phyloP scores from a whole-genome alignment of 2,329 filamentous ascomycete genomes.

The Botrytis paeoniae region DNA sequence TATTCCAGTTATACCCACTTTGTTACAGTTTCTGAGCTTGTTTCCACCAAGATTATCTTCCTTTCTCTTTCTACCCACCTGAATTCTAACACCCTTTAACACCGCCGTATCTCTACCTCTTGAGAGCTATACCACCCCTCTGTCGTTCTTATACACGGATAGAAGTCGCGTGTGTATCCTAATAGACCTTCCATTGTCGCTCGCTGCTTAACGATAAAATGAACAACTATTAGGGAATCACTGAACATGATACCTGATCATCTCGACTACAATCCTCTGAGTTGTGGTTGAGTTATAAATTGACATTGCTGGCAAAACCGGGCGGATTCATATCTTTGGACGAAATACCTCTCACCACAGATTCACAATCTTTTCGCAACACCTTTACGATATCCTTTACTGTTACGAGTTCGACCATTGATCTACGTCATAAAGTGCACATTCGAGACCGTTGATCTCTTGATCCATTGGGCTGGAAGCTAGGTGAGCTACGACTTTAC shows the following conservation, averaged over 20 bases:
- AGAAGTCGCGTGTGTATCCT: not conserved
- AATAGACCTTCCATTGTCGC: not conserved
- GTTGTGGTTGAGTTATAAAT: conserved; percentile 6
- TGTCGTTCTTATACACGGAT: not conserved
- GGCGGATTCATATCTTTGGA: not conserved
- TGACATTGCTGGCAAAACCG: not conserved
- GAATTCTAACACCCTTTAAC: not conserved
- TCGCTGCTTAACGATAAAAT: not conserved
- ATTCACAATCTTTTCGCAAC: not conserved
- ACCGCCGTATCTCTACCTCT: not conserved
- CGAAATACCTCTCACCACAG: not conserved
- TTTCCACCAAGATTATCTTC: not conserved
- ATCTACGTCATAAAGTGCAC: not conserved
- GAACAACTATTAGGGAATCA: not conserved
- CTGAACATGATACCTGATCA: conserved; percentile 13
- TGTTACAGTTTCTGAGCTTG: not conserved
- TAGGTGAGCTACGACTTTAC: not conserved
- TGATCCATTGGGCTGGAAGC: not conserved
- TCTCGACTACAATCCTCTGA: conserved; percentile 11
- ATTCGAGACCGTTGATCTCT: not conserved
- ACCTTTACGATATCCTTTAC: not conserved
- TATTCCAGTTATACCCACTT: conserved; percentile 8
- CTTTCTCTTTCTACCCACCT: not conserved
- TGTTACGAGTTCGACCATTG: not conserved
- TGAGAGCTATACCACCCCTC: not conserved